Evolutionary conservation across 139 green algal genomes (phyloP), one percentile per base, ranked within the genome.

Genomic region (Chlamydomonas eustigma): DNA sequence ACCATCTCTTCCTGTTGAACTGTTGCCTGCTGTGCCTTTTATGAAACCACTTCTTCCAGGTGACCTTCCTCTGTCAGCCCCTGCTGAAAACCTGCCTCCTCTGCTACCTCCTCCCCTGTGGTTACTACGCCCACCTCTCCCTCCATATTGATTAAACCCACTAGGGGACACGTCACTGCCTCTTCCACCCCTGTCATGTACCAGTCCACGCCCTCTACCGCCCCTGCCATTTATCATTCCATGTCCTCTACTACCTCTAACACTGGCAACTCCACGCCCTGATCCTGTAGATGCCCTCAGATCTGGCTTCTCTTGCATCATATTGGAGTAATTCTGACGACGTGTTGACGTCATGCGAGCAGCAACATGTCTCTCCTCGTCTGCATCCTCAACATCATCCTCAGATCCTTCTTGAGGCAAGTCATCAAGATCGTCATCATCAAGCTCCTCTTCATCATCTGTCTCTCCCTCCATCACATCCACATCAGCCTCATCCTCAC

Each of bases 381-480:
- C 58, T 28, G 32, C 58, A 8, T 70, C 58, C 58, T 70, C 58
- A 5, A 37, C 58, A 35, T 70, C 58, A 70, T 70, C 58, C 6
- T 70, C 58, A 70, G 6, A 8, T 32, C 28, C 58, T 24, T 70
- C 8, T 37, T 70, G 25, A 70, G 18, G 34, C 25, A 5, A 24
- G 28, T 6, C 58, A 35, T 6, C 58, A 24, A 35, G 32, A 5
- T 28, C 58, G 58, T 35, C 58, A 6, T 70, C 58, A 18, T 28
- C 52, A 28, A 6, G n/a, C 18, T 68, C 52, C 52, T 68, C 52
- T 68, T 28, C 52, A 8, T 68, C 52, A 25, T 68, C 52, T 6
- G 12, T 28, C 12, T 31, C 52, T 25, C 52, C 52, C 6, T 68
- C 52, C 52, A 35, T 31, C 8, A 35, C 18, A 22, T 68, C 52